Conservation (phyloP, 257 asterid genomes). For the Perilla frutescens region DNA sequence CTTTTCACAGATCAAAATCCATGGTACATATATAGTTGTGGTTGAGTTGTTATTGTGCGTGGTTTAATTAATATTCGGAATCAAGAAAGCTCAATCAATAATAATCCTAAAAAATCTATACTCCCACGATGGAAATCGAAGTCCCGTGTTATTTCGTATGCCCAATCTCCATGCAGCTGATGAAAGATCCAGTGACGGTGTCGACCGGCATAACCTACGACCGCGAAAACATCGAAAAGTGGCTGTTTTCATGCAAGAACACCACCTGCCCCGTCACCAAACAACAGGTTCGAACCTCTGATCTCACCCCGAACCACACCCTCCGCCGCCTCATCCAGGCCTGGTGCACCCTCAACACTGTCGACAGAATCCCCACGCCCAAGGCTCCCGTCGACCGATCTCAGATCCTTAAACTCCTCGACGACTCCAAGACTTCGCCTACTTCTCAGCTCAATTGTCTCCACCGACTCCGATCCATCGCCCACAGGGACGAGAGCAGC, state of each 20-base stretch:
- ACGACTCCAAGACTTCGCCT: conserved; percentile 44
- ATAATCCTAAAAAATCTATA: too few relatives aligned
- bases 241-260: conserved; percentile 61
- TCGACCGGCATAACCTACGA: conserved; percentile 83
- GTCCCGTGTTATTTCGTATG: conserved; percentile 69
- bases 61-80: too few relatives aligned
- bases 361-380: conserved; percentile 71
- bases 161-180: conserved; percentile 78
- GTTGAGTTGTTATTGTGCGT: neutral
- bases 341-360: conserved; percentile 69
- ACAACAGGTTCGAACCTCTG: conserved; percentile 40
- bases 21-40: neutral
- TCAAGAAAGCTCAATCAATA: too few relatives aligned
- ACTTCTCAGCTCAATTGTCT: conserved; percentile 40
- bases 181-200: conserved; percentile 77
- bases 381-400: conserved; percentile 49
- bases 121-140: conserved; percentile 42
- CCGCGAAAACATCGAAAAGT: conserved; percentile 66
- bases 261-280: conserved; percentile 69
- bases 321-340: conserved; percentile 73
- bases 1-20: neutral
- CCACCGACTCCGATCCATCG: conserved; percentile 52
- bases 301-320: conserved; percentile 75
- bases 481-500: conserved; percentile 46
- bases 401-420: conserved; percentile 52